Base-by-base conservation (phyloP, 768 basidiomycete species). In the Tulasnella sp. region DNA sequence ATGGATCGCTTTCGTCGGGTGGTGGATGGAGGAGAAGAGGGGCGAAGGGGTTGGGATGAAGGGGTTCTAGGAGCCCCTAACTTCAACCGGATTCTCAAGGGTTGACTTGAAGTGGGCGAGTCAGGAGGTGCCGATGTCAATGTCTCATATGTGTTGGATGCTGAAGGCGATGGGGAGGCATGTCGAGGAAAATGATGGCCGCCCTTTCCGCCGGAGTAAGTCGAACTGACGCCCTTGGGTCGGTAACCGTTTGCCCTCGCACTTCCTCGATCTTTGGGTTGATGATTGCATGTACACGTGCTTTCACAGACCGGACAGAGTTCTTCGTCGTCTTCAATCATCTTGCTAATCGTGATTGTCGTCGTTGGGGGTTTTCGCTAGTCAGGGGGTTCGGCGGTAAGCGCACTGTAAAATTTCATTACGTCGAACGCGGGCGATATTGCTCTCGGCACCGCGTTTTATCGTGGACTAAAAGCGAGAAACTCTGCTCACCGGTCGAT, bases 291-390 rank as follows among this genome's bases (percentile, higher is more conserved):
- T 36, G 90, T 92, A 83, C 91, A 94, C 78, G 91, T 88, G 78
- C 90, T 89, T 84, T 93, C 92, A 90, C 91, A 94, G 75, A 93
- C 90, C 8, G 91, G 91, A 80, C 91, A 94, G 72, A 93, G 91
- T 79, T 92, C 89, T 86, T 87, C 86, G 84, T 91, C 90, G 78
- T 92, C 91, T 80, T 90, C 89, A 82, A 88, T 87, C 81, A 85
- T 83, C 73, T 75, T 40, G 47, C 47, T 26, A 26, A 9, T 52
- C 5, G 77, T 75, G 39, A 70, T 74, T 37, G 76, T 73, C 68
- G 77, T 72, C 67, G 78, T 75, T 75, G 76, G 74, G 76, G 44
- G 77, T 76, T 77, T 82, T 80, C 77, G 80, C 79, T 77, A 78
- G 59, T 41, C 47, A 70, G 44, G 44, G 75, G 73, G 40, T 74